phyloP scores from a whole-genome alignment of 805 yeast species.

The Middelhovenomyces tepae region DNA sequence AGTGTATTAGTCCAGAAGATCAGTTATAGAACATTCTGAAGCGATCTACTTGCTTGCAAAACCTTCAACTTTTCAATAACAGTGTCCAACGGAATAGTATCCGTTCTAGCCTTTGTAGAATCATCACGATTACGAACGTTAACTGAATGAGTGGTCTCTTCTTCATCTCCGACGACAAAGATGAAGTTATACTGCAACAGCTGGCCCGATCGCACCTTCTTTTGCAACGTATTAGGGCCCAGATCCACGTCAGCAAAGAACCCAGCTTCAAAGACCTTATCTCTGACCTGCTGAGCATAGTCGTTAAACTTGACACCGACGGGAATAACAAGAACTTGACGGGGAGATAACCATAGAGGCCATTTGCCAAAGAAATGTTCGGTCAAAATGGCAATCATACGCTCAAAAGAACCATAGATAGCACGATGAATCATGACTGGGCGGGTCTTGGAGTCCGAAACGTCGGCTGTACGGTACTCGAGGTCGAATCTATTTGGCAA shows the following conservation, averaged over 20 bases:
- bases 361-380: slow-evolving; percentile 99
- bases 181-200: slow-evolving; percentile 89
- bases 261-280: slow-evolving; percentile 52
- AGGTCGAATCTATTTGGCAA: slow-evolving; percentile 89
- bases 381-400: slow-evolving; percentile 97
- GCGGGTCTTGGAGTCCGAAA: slow-evolving; percentile 42
- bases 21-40: slow-evolving; percentile 45
- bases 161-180: slow-evolving; percentile 95
- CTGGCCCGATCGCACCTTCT: slow-evolving; percentile 98
- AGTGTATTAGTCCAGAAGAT: too few species aligned
- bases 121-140: slow-evolving; percentile 97
- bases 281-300: slow-evolving; percentile 77
- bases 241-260: slow-evolving; percentile 90
- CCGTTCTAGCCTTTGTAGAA: slow-evolving; percentile 71
- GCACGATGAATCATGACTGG: slow-evolving; percentile 99
- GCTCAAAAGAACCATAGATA: slow-evolving; percentile 93
- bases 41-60: slow-evolving; percentile 67
- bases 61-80: slow-evolving; percentile 61
- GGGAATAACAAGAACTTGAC: slow-evolving; percentile 93
- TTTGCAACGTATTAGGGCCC: slow-evolving; percentile 92
- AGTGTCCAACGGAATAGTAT: slow-evolving; percentile 60
- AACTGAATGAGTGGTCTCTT: slow-evolving; percentile 67
- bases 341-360: slow-evolving; percentile 99
- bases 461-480: slow-evolving; percentile 54
- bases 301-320: slow-evolving; percentile 90